Percentiles rank a stretch among this genome's conserved stretches.
Conservation (phyloP, 176 grass and related monocot genomes). For the Zizania latifolia region DNA sequence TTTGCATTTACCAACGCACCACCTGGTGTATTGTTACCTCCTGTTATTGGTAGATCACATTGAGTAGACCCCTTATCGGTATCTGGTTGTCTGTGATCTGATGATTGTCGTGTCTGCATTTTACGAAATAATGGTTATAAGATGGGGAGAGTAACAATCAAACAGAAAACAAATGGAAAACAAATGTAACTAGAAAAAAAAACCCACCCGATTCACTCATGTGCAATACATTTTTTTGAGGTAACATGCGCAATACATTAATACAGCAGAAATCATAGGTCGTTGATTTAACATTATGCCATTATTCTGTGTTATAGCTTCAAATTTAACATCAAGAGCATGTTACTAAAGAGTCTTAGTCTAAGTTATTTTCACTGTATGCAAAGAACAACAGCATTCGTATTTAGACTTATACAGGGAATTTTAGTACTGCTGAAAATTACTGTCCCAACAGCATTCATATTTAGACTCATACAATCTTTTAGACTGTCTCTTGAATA, state of each 20-base stretch:
- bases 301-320: background rate
- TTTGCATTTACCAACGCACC: background rate
- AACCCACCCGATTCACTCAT: slow-evolving; percentile 6
- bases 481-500: background rate
- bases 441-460: background rate
- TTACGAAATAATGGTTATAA: slow-evolving; percentile 22
- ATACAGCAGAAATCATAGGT: background rate
- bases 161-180: background rate
- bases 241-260: background rate
- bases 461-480: background rate
- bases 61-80: background rate
- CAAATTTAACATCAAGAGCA: background rate
- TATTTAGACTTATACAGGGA: background rate
- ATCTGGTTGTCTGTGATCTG: slow-evolving; percentile 20
- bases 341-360: background rate
- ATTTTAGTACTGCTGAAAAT: background rate
- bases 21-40: background rate
- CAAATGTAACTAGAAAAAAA: background rate
- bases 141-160: background rate
- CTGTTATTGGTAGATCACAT: background rate
- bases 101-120: slow-evolving; percentile 29
- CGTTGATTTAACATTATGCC: background rate
- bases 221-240: background rate
- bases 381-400: background rate
- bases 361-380: background rate